These are phyloP conservation scores for Scytalidium lignicola DNA, from an alignment of 2,329 filamentous ascomycete species.

Conservation along the genomic window DNA sequence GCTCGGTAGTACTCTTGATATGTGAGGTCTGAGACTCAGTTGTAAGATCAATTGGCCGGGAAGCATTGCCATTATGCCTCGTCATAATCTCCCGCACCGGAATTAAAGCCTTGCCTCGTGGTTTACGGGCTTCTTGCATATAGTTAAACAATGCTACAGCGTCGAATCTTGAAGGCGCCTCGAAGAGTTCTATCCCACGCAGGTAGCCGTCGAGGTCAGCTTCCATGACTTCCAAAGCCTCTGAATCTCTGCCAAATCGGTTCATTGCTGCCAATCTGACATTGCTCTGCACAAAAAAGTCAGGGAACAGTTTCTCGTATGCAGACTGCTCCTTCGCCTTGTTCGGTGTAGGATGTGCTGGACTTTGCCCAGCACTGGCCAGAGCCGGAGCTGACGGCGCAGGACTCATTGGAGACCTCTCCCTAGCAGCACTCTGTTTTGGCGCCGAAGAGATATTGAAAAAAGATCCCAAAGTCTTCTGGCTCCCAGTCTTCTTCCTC, in stretches of 20 bases:
- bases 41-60: slow-evolving; percentile 25
- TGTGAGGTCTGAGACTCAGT: slow-evolving; percentile 26
- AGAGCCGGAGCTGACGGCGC: slow-evolving; percentile 12
- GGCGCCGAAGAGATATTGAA: slow-evolving; percentile 14
- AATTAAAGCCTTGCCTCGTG: slow-evolving; percentile 36
- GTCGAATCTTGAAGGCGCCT: slow-evolving; percentile 35
- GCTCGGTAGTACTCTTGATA: slow-evolving; percentile 16
- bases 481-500: slow-evolving; percentile 40
- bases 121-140: slow-evolving; percentile 22
- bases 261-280: slow-evolving; percentile 60
- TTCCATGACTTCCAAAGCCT: slow-evolving; percentile 48
- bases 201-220: slow-evolving; percentile 49
- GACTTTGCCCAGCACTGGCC: slow-evolving; percentile 5
- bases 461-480: slow-evolving; percentile 32
- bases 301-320: slow-evolving; percentile 69
- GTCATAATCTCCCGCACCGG: slow-evolving; percentile 26
- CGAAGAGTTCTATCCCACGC: slow-evolving; percentile 40
- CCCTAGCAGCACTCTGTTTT: slow-evolving; percentile 17
- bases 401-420: slow-evolving; percentile 20
- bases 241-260: slow-evolving; percentile 52
- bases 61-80: slow-evolving; percentile 17
- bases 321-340: slow-evolving; percentile 36
- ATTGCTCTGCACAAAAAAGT: slow-evolving; percentile 73
- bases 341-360: slow-evolving; percentile 17
- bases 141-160: slow-evolving; percentile 42